A percentile compares a stretch with the other conserved stretches of the same genome.
Conservation (phyloP, 106 monocot genomes). For the Agapanthus africanus region DNA sequence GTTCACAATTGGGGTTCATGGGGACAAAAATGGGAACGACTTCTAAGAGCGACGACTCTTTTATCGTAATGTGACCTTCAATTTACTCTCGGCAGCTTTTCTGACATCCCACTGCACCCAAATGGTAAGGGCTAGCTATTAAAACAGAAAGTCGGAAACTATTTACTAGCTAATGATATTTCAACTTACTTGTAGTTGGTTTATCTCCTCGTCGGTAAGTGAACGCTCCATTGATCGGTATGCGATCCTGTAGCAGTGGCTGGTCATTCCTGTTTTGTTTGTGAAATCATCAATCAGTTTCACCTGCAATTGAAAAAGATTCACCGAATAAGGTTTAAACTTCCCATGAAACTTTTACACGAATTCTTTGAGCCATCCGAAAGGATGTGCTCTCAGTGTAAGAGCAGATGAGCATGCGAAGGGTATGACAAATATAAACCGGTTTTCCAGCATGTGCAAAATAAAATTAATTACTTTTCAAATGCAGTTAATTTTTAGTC, state of each 20-base stretch:
- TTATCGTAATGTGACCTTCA: slow-evolving; percentile 73
- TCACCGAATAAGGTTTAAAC: too few species aligned
- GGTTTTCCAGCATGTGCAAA: too few species aligned
- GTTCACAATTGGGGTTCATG: too few species aligned
- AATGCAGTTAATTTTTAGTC: too few species aligned
- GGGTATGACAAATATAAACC: too few species aligned
- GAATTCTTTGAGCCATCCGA: too few species aligned
- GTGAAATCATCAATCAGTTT: slow-evolving; percentile 81
- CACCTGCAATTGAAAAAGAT: slow-evolving; percentile 70
- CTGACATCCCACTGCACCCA: slow-evolving; percentile 62
- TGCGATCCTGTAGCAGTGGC: slow-evolving; percentile 87
- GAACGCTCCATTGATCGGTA: slow-evolving; percentile 94
- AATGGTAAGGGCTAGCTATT: neutral
- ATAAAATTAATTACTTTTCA: too few species aligned
- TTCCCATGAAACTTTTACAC: too few species aligned
- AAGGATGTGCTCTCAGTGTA: too few species aligned
- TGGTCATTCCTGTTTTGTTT: slow-evolving; percentile 86
- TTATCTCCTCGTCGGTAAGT: slow-evolving; percentile 91
- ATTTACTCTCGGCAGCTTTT: slow-evolving; percentile 60
- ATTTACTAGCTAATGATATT: neutral
- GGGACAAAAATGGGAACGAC: too few species aligned
- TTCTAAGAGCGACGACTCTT: too few species aligned
- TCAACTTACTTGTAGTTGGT: slow-evolving; percentile 61
- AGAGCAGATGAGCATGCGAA: too few species aligned
- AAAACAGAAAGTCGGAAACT: neutral